phyloP scores from a whole-genome alignment of 768 basidiomycete species.

The Rhizopogon vulgaris region DNA sequence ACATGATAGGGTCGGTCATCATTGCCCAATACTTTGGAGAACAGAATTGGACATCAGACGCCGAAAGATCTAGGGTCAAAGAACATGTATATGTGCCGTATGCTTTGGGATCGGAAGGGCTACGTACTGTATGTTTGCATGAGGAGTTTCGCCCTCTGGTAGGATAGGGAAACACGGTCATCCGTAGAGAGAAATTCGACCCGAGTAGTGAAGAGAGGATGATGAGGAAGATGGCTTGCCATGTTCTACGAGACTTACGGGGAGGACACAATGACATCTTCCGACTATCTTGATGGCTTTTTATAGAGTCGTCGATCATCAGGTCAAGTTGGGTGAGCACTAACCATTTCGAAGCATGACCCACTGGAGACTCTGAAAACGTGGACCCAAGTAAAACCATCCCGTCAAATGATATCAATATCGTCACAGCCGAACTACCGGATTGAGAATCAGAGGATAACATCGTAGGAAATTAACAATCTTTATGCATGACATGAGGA shows the following conservation, averaged over 20 bases:
- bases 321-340: slow-evolving; percentile 4
- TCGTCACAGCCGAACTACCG: slow-evolving; percentile 8
- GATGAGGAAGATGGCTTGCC: slow-evolving; percentile 10
- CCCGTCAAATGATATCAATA: slow-evolving; percentile 13
- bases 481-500: slow-evolving; percentile 6
- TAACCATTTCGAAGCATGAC: slow-evolving; percentile 9
- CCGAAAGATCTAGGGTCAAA: slow-evolving; percentile 23
- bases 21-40: slow-evolving; percentile 46
- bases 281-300: slow-evolving; percentile 10
- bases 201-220: slow-evolving; percentile 41
- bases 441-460: slow-evolving; percentile 10
- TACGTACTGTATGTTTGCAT: slow-evolving; percentile 42
- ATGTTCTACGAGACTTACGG: slow-evolving; percentile 8
- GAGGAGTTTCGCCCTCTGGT: slow-evolving; percentile 43
- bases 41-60: slow-evolving; percentile 42
- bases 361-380: slow-evolving; percentile 3
- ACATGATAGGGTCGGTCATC: slow-evolving; percentile 47
- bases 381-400: slow-evolving; percentile 2
- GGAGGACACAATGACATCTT: slow-evolving; percentile 7
- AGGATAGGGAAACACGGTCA: slow-evolving; percentile 43
- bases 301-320: slow-evolving; percentile 14
- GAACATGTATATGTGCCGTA: not conserved
- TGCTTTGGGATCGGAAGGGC: not conserved
- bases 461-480: slow-evolving; percentile 9
- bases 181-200: slow-evolving; percentile 40